Conservation (phyloP, 495 filamentous ascomycete species). For the Hypomontagnella submonticulosa region DNA sequence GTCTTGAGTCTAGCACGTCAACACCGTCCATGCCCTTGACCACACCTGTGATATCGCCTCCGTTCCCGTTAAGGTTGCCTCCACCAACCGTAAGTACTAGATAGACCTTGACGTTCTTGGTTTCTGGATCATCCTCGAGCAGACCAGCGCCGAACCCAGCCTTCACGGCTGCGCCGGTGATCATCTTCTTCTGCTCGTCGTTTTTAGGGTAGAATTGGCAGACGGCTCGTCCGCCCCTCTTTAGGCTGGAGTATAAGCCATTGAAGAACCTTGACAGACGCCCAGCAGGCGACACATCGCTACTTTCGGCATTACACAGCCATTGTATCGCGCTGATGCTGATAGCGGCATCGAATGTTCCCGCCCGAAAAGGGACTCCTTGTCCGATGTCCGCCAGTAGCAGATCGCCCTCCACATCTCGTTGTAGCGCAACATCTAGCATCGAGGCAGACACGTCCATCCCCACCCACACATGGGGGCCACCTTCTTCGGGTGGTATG, state of each 20-base stretch:
- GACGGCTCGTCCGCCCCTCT: conserved; percentile 88
- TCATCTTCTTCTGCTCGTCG: conserved; percentile 89
- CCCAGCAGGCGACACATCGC: conserved; percentile 79
- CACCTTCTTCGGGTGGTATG: conserved; percentile 71
- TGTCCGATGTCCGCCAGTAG: conserved; percentile 94
- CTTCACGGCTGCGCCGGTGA: conserved; percentile 85
- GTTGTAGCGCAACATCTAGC: conserved; percentile 89
- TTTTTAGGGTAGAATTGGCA: conserved; percentile 99
- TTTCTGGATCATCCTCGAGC: conserved; percentile 93
- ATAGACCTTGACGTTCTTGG: conserved; percentile 94
- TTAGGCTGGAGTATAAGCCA: conserved; percentile 85
- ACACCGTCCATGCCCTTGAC: conserved; percentile 89
- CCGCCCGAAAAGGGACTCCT: conserved; percentile 92
- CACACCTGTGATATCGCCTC: conserved; percentile 85
- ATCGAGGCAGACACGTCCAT: conserved; percentile 95
- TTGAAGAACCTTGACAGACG: conserved; percentile 88
- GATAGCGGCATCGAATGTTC: conserved; percentile 93
- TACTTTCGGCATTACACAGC: conserved; percentile 94
- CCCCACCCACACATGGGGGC: conserved; percentile 91
- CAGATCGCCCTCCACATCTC: conserved; percentile 91
- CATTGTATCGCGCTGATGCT: conserved; percentile 96
- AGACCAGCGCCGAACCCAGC: conserved; percentile 96
- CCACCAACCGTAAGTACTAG: conserved; percentile 93
- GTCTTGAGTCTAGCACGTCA: conserved; percentile 79
- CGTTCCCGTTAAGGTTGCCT: conserved; percentile 68